Conservation (phyloP, 495 filamentous ascomycete genomes). For the Lentithecium fluviatile region DNA sequence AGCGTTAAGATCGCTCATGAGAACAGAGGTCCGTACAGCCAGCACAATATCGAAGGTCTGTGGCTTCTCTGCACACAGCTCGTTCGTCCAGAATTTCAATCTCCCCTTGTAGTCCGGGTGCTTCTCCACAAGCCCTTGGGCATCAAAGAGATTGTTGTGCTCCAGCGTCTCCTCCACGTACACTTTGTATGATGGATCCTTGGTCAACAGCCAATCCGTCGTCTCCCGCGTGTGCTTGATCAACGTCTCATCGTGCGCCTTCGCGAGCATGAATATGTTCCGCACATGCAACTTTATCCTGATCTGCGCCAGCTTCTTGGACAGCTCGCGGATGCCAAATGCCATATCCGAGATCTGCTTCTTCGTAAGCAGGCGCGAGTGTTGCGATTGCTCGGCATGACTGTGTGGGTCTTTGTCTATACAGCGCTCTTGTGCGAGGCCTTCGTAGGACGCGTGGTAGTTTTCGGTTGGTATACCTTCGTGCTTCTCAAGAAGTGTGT, state of each 20-base stretch:
- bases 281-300: conserved; percentile 75
- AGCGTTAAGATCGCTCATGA: not conserved
- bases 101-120: conserved; percentile 57
- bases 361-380: conserved; percentile 79
- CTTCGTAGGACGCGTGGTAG: conserved; percentile 34
- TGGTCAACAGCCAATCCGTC: conserved; percentile 75
- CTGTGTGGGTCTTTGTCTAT: conserved; percentile 41
- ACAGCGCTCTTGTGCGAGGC: conserved; percentile 32
- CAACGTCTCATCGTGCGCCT: conserved; percentile 80
- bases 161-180: conserved; percentile 75
- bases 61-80: conserved; percentile 71
- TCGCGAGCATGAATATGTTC: conserved; percentile 84
- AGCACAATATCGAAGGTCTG: conserved; percentile 92
- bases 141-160: conserved; percentile 69
- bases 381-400: conserved; percentile 27
- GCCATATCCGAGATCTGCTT: conserved; percentile 93
- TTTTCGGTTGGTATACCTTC: conserved; percentile 20
- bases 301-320: conserved; percentile 77
- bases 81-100: conserved; percentile 77
- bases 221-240: conserved; percentile 75
- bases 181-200: conserved; percentile 70
- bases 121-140: conserved; percentile 56
- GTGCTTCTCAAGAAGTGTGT: conserved; percentile 65
- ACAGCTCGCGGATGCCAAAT: conserved; percentile 86
- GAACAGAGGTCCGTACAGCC: conserved; percentile 48